Evolutionary conservation across 345 rosid species (phyloP), one percentile per base, ranked within the genome.

Genomic region (Kernera saxatilis): DNA sequence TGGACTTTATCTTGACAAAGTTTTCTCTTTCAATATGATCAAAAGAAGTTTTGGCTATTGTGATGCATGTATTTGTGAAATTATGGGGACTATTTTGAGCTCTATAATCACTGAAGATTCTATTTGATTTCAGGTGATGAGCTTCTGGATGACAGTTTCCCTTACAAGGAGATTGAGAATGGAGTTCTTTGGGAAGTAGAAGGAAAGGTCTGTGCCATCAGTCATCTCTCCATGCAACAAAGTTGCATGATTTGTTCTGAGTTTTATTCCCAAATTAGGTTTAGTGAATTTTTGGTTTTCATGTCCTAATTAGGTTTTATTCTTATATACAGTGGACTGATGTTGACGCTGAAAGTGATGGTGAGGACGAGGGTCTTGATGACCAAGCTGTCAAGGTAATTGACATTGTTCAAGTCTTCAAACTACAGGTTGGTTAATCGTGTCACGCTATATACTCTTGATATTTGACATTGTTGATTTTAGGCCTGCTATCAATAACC

Each of bases 391-490:
- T 62, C 32, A 95, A 92, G 86, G 97, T 92, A 43, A 96, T 95
- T n/a, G 98, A 95, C 86, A 90, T 95, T 33, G 96, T 90, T 0
- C 96, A 92, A 86, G 92, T 97, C 46, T 95, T 95, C 70, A 89
- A 98, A 82, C 99, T 95, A 19, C 99, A 95, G 97, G 98, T 93
- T 64, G 4, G 77, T 69, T 27, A 27, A 27, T 27, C 30, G 5
- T 29, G 6, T 35, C 14, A 17, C 15, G 2, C 8, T 17, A 19
- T 35, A 10, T 35, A 15, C 13, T 49, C 12, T n/a, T 26, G 4
- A 4, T 48, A 5, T 4, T 8, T 9, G 17, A n/a, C 14, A 25
- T 21, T 6, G 53, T 30, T n/a, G n/a, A n/a, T n/a, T n/a, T n/a
- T n/a, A n/a, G n/a, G n/a, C n/a, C n/a, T n/a, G n/a, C n/a, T n/a